phyloP scores from a whole-genome alignment of 2,329 filamentous ascomycete species.

The Cladosporium sp. region DNA sequence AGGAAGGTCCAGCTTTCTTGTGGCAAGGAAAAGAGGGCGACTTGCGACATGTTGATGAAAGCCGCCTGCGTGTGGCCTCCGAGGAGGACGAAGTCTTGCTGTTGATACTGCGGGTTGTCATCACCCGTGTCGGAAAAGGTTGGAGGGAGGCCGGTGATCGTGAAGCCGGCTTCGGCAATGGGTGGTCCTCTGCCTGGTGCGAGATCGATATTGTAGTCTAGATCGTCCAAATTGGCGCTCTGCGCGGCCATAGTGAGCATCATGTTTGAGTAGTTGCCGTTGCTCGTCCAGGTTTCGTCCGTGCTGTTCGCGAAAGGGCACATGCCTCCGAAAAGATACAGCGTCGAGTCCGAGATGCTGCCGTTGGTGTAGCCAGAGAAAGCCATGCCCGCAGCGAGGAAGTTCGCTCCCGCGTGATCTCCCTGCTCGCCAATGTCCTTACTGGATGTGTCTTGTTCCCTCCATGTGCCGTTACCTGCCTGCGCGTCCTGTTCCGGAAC shows the following conservation, averaged over 20 bases:
- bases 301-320: slow-evolving; percentile 53
- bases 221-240: slow-evolving; percentile 30
- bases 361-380: slow-evolving; percentile 60
- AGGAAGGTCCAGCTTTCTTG: slow-evolving; percentile 83
- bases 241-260: slow-evolving; percentile 63
- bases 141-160: slow-evolving; percentile 65
- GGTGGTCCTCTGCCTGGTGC: slow-evolving; percentile 56
- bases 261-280: slow-evolving; percentile 70
- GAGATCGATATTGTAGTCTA: slow-evolving; percentile 41
- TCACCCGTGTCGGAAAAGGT: slow-evolving; percentile 61
- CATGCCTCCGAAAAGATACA: slow-evolving; percentile 87
- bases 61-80: slow-evolving; percentile 78
- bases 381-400: slow-evolving; percentile 54
- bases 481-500: slow-evolving; percentile 39
- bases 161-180: slow-evolving; percentile 79
- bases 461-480: slow-evolving; percentile 52
- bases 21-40: slow-evolving; percentile 80
- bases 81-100: slow-evolving; percentile 72
- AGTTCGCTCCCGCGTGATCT: slow-evolving; percentile 45
- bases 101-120: slow-evolving; percentile 54
- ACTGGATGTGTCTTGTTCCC: slow-evolving; percentile 19
- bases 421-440: slow-evolving; percentile 30
- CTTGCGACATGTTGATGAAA: slow-evolving; percentile 91
- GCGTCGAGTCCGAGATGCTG: slow-evolving; percentile 45
- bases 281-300: slow-evolving; percentile 55